phyloP scores from a whole-genome alignment of 2,329 filamentous ascomycete genomes.

The Colletotrichum viniferum region DNA sequence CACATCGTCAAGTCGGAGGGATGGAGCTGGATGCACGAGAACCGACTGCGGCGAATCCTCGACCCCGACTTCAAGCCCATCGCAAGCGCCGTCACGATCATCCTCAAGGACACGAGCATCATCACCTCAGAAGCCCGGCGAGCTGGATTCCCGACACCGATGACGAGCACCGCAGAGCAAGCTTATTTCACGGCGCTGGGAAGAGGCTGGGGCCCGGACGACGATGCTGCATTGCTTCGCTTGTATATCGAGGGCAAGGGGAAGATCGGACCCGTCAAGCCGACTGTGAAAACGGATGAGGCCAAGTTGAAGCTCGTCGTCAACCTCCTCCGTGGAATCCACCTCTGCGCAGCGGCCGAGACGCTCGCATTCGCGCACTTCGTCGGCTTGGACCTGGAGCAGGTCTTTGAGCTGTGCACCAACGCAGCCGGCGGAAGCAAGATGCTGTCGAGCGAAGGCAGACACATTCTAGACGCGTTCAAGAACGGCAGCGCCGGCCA shows the following conservation, averaged over 20 bases:
- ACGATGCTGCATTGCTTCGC: slow-evolving; percentile 47
- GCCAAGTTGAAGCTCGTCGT: slow-evolving; percentile 42
- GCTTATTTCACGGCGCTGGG: slow-evolving; percentile 64
- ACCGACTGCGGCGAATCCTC: slow-evolving; percentile 60
- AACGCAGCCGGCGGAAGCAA: slow-evolving; percentile 49
- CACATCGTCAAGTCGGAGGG: slow-evolving; percentile 51
- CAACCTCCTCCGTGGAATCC: slow-evolving; percentile 45
- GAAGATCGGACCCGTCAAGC: slow-evolving; percentile 33
- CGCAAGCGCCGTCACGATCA: slow-evolving; percentile 64
- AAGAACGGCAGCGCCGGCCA: not conserved
- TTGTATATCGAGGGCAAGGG: slow-evolving; percentile 45
- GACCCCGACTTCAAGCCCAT: slow-evolving; percentile 56
- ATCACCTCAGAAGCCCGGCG: slow-evolving; percentile 69
- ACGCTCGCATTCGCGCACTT: slow-evolving; percentile 39
- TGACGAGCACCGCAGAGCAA: slow-evolving; percentile 68
- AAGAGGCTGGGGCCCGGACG: slow-evolving; percentile 31
- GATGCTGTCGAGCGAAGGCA: slow-evolving; percentile 41
- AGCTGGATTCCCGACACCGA: slow-evolving; percentile 61
- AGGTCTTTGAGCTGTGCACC: slow-evolving; percentile 48
- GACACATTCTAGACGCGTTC: slow-evolving; percentile 38
- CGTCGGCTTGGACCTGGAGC: slow-evolving; percentile 48
- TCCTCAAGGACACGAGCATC: slow-evolving; percentile 58
- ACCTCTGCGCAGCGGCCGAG: slow-evolving; percentile 48
- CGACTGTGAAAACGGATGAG: slow-evolving; percentile 32
- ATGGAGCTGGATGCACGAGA: slow-evolving; percentile 68